Evolutionary conservation across 2,329 filamentous ascomycete species (phyloP), one percentile per base, ranked within the genome.

Genomic region (Cladophialophora yegresii): DNA sequence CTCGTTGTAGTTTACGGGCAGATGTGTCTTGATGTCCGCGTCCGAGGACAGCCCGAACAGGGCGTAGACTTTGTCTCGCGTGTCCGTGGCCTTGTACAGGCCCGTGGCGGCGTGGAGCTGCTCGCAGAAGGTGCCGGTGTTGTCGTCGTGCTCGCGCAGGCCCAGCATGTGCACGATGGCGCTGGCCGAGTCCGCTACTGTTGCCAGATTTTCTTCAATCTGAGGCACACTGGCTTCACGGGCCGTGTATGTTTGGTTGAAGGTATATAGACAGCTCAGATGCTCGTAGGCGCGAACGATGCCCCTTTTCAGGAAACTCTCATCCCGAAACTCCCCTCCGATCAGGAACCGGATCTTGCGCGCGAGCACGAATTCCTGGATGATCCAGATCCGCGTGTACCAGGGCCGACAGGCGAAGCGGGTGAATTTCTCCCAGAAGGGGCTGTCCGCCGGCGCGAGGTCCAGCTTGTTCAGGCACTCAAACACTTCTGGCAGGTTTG

Each of bases 381-480:
- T 61, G 3, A 71, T 61, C 70, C 70, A 71, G 16, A 70, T 53
- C 7, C 70, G 33, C 3, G 61, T 64, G 54, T 69, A 71, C 66
- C 69, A 71, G 8, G 66, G 58, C 5, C 70, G 59, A n/a, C 28
- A 12, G 12, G 60, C 47, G 43, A 67, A 67, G 4, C 43, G 10
- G 12, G 30, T 8, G 22, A 54, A 64, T 8, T 28, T n/a, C 7
- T n/a, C 10, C 65, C 65, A 67, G 40, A 67, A 67, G 3, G 43
- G 7, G 4, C 45, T 26, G 6, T 16, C 10, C 9, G 12, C 8
- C 9, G 8, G 33, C 7, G 61, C 58, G 47, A 67, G 20, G 3
- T 55, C 28, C 12, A 33, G 20, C 7, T 32, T 13, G 2, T 33
- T 6, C 10, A 63, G 47, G 4, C 45, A 10, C 22, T 30, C 6